phyloP scores from a whole-genome alignment of 139 green algal species.

The Tetraselmis striata region DNA sequence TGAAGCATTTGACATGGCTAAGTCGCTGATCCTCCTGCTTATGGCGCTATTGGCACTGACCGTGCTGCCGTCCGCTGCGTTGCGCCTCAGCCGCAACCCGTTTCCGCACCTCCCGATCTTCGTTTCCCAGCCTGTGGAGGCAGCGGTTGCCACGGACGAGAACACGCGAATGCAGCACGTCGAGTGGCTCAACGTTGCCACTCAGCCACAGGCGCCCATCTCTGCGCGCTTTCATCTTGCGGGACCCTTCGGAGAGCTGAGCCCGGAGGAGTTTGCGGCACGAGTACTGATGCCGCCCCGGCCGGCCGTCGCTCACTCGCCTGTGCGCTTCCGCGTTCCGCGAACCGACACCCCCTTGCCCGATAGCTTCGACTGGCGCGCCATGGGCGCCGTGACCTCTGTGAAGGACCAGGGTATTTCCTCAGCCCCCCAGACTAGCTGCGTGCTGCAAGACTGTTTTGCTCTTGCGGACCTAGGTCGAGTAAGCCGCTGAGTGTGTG shows the following conservation, averaged over 20 bases:
- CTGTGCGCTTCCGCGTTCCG: background rate
- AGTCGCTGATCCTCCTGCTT: too few species aligned
- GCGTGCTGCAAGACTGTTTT: background rate
- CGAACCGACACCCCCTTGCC: background rate
- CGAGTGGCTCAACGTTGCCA: background rate
- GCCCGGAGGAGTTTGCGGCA: background rate
- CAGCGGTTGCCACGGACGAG: too few species aligned
- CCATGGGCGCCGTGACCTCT: background rate
- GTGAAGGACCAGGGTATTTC: slow-evolving; percentile 11
- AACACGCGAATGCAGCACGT: too few species aligned
- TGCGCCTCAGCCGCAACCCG: too few species aligned
- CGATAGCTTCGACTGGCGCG: background rate
- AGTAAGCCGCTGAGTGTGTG: background rate
- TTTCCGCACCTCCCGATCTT: too few species aligned
- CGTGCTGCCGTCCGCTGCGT: too few species aligned
- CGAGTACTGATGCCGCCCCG: background rate
- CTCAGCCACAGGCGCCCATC: background rate
- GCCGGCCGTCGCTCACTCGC: background rate
- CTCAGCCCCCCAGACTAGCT: too few species aligned
- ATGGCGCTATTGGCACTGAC: too few species aligned
- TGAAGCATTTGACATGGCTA: too few species aligned
- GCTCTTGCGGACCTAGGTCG: too few species aligned
- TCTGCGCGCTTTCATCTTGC: background rate
- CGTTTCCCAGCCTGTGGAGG: too few species aligned
- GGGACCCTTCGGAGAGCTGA: background rate